Base-by-base conservation (phyloP, 2,329 filamentous ascomycete species). In the Penicillium sp. region DNA sequence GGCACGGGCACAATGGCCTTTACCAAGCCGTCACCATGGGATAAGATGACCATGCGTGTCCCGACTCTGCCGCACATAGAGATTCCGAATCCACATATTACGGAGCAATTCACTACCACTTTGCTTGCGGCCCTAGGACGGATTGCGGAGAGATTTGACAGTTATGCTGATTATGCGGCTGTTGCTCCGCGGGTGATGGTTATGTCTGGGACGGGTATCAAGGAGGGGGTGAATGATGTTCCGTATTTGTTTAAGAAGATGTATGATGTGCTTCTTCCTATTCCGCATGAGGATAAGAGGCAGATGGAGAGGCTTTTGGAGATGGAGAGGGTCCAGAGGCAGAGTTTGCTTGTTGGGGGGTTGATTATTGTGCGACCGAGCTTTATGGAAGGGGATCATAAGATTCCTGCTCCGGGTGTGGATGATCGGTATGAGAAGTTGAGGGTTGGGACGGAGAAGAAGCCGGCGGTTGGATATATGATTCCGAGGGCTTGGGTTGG, bases 281-380 rank as follows among this genome's bases (percentile, higher is more conserved):
- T 61, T 39, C 67, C 66, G 37, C 67, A 81, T 60, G 69, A 64
- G 25, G 75, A 76, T 57, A 76, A 76, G 65, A 60, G 53, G 59
- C 57, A 62, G 26, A 76, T 72, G 66, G 69, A 74, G 54, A 53
- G 44, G 3, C 48, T 69, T 9, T 59, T 81, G 0, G 47, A 66
- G 1, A 55, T 48, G 23, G 65, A 68, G 44, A 44, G 53, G 49
- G 49, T 2, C n/a, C 53, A 11, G 62, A 39, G 48, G 48, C 44
- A 67, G 37, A 50, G 55, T 19, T 33, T 62, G 29, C 49, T 64
- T 43, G 53, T 46, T 48, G 45, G 50, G 13, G 62, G 62, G 3
- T 14, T 67, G 56, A 63, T 71, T 16, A 61, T 73, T 42, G 63
- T 74, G 6, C 60, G 73, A 14, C 74, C 74, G 2, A 74, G 72